These are phyloP conservation scores for Suhomyces kilbournensis DNA, from an alignment of 805 yeast species.

Conservation along the genomic window DNA sequence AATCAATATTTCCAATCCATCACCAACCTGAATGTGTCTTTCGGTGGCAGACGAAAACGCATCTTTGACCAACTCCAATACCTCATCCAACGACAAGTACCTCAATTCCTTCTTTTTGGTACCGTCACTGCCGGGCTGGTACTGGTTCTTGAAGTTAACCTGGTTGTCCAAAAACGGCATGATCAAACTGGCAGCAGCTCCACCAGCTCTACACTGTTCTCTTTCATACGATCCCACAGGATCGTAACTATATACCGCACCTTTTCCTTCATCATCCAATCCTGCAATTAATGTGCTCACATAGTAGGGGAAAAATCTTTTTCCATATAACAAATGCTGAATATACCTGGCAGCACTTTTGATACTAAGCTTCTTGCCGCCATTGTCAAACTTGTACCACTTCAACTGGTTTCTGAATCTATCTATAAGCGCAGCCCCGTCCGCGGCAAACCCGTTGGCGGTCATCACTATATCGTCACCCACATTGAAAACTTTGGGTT, in stretches of 20 bases:
- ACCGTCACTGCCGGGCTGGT: conserved; percentile 70
- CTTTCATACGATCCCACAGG: conserved; percentile 98
- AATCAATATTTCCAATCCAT: conserved; percentile 85
- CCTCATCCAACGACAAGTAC: conserved; percentile 78
- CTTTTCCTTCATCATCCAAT: conserved; percentile 84
- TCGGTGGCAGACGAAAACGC: conserved; percentile 96
- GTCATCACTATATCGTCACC: conserved; percentile 86
- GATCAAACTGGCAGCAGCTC: conserved; percentile 92
- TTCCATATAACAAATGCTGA: conserved; percentile 86
- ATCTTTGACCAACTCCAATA: conserved; percentile 81
- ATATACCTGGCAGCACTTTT: conserved; percentile 83
- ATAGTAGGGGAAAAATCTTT: conserved; percentile 95
- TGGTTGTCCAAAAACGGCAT: conserved; percentile 98
- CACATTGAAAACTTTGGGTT: conserved; percentile 82
- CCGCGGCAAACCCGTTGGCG: conserved; percentile 97
- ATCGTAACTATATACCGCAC: conserved; percentile 93
- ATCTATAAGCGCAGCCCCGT: conserved; percentile 80
- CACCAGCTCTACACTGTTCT: conserved; percentile 97
- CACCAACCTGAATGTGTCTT: conserved; percentile 98
- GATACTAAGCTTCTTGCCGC: conserved; percentile 62
- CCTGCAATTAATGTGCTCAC: conserved; percentile 95
- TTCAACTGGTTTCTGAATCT: conserved; percentile 66
- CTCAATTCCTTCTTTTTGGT: conserved; percentile 56
- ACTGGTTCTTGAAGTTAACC: conserved; percentile 92
- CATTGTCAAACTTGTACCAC: conserved; percentile 91